A percentile compares a stretch with the other conserved stretches of the same genome.
Conservation (phyloP, 2,329 filamentous ascomycete genomes). For the Cordyceps tenuipes region DNA sequence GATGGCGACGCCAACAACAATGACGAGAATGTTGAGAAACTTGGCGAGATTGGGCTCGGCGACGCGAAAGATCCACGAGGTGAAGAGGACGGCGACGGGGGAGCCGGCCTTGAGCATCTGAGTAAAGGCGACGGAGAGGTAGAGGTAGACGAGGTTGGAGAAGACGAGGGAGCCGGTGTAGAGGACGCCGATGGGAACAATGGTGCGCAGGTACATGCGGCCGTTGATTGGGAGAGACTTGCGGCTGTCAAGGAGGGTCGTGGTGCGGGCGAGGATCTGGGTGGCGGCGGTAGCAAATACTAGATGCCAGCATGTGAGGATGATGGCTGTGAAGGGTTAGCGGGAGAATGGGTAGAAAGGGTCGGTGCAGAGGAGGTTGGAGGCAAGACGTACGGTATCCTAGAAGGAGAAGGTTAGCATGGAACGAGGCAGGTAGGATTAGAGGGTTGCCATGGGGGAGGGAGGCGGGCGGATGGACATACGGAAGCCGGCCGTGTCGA, state of each 20-base stretch:
- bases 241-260: slow-evolving; percentile 53
- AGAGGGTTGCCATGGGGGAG: not conserved
- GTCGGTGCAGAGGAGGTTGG: not conserved
- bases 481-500: slow-evolving; percentile 69
- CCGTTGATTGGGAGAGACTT: slow-evolving; percentile 53
- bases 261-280: slow-evolving; percentile 56
- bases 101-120: slow-evolving; percentile 65
- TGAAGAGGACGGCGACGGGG: slow-evolving; percentile 57
- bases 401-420: slow-evolving; percentile 12
- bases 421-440: slow-evolving; percentile 17
- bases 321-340: slow-evolving; percentile 32
- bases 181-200: slow-evolving; percentile 58
- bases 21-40: slow-evolving; percentile 41
- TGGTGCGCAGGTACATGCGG: slow-evolving; percentile 52
- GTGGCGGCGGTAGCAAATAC: slow-evolving; percentile 58
- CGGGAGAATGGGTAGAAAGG: not conserved
- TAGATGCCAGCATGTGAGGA: slow-evolving; percentile 62
- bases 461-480: slow-evolving; percentile 29
- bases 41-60: slow-evolving; percentile 37
- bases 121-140: slow-evolving; percentile 60
- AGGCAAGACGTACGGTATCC: slow-evolving; percentile 25
- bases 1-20: slow-evolving; percentile 43
- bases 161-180: slow-evolving; percentile 59
- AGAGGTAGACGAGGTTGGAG: slow-evolving; percentile 60
- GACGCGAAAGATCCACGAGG: slow-evolving; percentile 52